Base-by-base conservation (phyloP, 371 early-diverging fungal genomes). In the Lichtheimia ramosa region DNA sequence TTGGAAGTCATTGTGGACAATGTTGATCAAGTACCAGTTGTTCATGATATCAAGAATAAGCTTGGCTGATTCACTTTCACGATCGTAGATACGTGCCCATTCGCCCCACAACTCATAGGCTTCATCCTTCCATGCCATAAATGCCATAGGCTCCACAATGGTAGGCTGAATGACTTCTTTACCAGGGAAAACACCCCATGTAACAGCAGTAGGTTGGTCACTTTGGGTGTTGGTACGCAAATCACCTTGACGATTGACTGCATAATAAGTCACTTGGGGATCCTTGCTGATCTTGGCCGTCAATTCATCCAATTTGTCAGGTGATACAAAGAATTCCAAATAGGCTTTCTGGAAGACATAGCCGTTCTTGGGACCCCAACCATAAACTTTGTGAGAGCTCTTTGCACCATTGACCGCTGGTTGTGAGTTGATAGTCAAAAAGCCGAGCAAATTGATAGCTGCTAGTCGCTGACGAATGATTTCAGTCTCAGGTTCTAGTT, bases 151-250 rank as follows among this genome's bases (percentile, higher is more conserved):
- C 66, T 98, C 98, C 23, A 97, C 96, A 64, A 98, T 86, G 13
- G 98, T 98, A 14, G 97, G 97, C 71, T 98, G 98, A 34, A 96
- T 82, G 64, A 98, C 94, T 66, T 98, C 97, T 74, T 95, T 95
- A 57, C 96, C 96, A 7, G 97, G 96, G 87, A 98, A 98, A 5
- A 96, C 96, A 60, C 98, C 98, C 98, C 98, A 98, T 7, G 98
- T 97, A 15, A 98, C 96, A 13, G 98, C 97, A 63, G 95, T 97
- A 13, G 96, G 94, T 18, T 87, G 87, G 68, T 93, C 95, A 53
- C 74, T 82, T 40, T 83, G 77, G 49, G 89, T 89, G 78, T 96
- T 97, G 43, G 95, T 94, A 48, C 75, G 73, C 59, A 97, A 81
- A 64, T 95, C 91, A 51, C 96, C 97, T 56, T 81, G 74, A 68